A percentile compares a stretch with the other conserved stretches of the same genome.
phyloP scores from a whole-genome alignment of 2,329 filamentous ascomycete genomes.

The Botryotinia narcissicola region DNA sequence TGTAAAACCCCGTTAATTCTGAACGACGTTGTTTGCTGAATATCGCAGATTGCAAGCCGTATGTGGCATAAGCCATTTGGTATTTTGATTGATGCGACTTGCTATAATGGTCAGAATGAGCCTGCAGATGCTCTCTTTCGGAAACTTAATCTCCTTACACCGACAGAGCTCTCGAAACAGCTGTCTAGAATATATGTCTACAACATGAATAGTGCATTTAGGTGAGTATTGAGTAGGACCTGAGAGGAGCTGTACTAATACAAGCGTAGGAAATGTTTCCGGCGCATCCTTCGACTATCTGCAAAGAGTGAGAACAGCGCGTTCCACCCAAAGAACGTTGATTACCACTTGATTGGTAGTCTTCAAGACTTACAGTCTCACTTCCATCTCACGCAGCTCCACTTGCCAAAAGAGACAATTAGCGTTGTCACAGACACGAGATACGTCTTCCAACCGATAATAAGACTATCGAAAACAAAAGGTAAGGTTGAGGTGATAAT shows the following conservation, averaged over 20 bases:
- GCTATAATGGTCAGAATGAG: conserved; percentile 66
- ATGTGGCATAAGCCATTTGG: conserved; percentile 69
- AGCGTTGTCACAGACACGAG: conserved; percentile 65
- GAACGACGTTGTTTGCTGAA: not conserved
- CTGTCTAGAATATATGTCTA: conserved; percentile 64
- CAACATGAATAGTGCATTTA: conserved; percentile 71
- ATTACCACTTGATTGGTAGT: conserved; percentile 64
- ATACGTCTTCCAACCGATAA: conserved; percentile 64
- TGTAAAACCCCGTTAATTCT: conserved; percentile 24
- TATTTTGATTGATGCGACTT: conserved; percentile 66
- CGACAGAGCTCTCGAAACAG: conserved; percentile 58
- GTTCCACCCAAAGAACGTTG: conserved; percentile 63
- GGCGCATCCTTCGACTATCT: conserved; percentile 59
- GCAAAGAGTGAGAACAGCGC: conserved; percentile 58
- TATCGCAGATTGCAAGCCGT: conserved; percentile 60
- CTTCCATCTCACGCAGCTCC: conserved; percentile 64
- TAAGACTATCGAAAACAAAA: conserved; percentile 63
- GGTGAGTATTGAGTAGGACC: conserved; percentile 50
- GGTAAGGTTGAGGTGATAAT: conserved; percentile 69
- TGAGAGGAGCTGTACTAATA: not conserved
- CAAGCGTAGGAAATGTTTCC: conserved; percentile 59
- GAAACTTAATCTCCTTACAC: conserved; percentile 60
- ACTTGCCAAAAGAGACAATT: conserved; percentile 68
- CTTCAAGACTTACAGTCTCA: conserved; percentile 63
- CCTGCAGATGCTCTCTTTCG: conserved; percentile 64